Base-by-base conservation (phyloP, 2,329 filamentous ascomycete genomes). In the Colletotrichum eremochloae region DNA sequence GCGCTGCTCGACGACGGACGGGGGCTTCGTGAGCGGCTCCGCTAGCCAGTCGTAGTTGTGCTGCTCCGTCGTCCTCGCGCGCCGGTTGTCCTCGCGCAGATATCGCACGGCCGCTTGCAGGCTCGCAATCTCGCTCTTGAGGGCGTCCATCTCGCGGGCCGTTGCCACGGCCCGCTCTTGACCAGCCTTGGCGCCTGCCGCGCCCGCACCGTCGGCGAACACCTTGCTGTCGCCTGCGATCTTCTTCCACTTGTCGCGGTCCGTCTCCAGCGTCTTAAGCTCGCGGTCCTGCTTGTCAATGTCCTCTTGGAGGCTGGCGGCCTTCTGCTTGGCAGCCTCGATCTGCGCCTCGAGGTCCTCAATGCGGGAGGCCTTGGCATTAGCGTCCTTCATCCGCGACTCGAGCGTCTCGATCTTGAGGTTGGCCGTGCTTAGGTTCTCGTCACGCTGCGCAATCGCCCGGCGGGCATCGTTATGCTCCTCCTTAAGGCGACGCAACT, bases 341-440 rank as follows among this genome's bases (percentile, higher is more conserved):
- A 93, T 85, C 76, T 87, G 84, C 44, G 82, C 82, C 80, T 94
- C 92, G 15, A 94, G 85, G 66, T 90, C 89, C 29, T 85, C 85
- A 75, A 94, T 93, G 64, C 87, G 88, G 63, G 91, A 89, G 18
- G 93, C 90, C 82, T 96, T 95, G 79, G 93, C 91, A 75, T 91
- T 90, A 7, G 94, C 93, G 78, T 97, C 95, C 70, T 92, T 91
- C 91, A 96, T 95, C 69, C 94, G 89, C 9, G 94, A 93, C 81
- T 97, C 94, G 48, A 98, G 90, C 52, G 96, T 94, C 82, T 98
- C 96, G 76, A 98, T 97, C 81, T 96, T 95, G 76, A 98, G 92
- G n/a, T 92, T 89, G 33, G 94, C 89, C 71, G 97, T 96, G 80
- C 97, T 95, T 64, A 97, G 89, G 46, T 92, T 91, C 79, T 95